Evolutionary conservation across 257 asterid genomes (phyloP), one percentile per base, ranked within the genome.

Genomic region (Solanum clarkiae): DNA sequence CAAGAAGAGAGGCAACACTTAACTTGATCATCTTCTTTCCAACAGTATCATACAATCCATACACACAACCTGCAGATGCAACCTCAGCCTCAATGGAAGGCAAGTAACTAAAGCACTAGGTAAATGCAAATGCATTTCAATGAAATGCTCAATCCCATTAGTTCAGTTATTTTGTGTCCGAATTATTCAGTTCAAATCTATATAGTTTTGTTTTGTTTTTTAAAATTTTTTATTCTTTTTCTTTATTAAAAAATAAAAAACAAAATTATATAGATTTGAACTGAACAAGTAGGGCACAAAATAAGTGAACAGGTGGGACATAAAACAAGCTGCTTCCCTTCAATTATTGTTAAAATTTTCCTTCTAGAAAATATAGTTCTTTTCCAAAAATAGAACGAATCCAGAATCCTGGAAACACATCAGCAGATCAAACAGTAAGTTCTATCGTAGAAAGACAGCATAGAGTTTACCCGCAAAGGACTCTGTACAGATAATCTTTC

Each of bases 401-500:
- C 59, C 40, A 74, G 32, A 72, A 72, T 20, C 55, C 57, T n/a
- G 36, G 40, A 72, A 72, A 75, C 81, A 47, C 81, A 4, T 22
- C 81, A 47, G 59, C 81, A 63, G 22, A 26, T 22, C 72, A 54
- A 57, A 65, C 49, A 45, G 57, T 63, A 65, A 32, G 44, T 45
- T 47, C 59, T 74, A 74, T 51, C 11, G 11, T 40, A 62, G 80
- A 86, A 77, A 49, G 26, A 82, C 75, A 85, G 62, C 65, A 59
- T 57, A 81, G 88, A 79, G 74, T 87, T 91, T 93, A 95, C 99
- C 90, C 97, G 95, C 87, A 96, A 94, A 74, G 99, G 98, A 86
- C 98, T 96, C 93, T 96, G 98, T 86, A 91, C 92, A 80, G 99
- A 94, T 88, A 96, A 88, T 80, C 98, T 93, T 90, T 96, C 99